A percentile compares a stretch with the other conserved stretches of the same genome.
These are phyloP conservation scores for Haplosporangium gracile DNA, from an alignment of 192 early-diverging fungal genomes.

Conservation along the genomic window DNA sequence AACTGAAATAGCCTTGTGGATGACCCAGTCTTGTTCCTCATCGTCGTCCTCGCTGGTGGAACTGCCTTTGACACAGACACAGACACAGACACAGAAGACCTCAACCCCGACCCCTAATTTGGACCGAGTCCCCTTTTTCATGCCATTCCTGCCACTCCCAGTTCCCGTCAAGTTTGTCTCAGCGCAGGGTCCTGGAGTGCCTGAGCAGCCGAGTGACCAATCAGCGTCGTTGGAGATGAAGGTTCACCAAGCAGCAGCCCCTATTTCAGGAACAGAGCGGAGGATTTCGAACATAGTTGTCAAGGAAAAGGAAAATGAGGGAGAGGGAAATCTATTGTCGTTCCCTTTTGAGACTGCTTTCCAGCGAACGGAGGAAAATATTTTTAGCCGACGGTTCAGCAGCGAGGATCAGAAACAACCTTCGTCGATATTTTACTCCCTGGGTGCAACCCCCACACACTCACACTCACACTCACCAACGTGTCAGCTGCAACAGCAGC, in stretches of 20 bases:
- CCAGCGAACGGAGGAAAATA: background rate
- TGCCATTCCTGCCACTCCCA: background rate
- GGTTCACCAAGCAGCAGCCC: background rate
- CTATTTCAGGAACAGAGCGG: background rate
- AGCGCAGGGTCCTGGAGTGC: conserved; percentile 2
- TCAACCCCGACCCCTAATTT: background rate
- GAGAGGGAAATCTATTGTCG: background rate
- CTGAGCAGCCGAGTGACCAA: background rate
- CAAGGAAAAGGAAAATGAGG: no score
- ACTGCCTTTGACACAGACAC: background rate
- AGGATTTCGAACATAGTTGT: background rate
- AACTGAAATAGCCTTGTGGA: background rate
- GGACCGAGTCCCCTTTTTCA: background rate
- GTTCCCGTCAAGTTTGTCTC: conserved; percentile 7
- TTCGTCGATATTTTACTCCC: background rate
- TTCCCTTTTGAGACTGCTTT: background rate
- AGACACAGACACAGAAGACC: background rate
- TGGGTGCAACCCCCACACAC: background rate
- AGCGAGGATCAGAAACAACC: background rate
- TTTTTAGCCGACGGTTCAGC: background rate
- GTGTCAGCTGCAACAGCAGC: no score
- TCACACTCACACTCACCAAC: background rate
- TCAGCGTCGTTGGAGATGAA: background rate
- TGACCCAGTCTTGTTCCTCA: background rate
- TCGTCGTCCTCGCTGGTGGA: background rate